These are phyloP conservation scores for Boletus fagicola DNA, from an alignment of 768 basidiomycete genomes.

Conservation along the genomic window DNA sequence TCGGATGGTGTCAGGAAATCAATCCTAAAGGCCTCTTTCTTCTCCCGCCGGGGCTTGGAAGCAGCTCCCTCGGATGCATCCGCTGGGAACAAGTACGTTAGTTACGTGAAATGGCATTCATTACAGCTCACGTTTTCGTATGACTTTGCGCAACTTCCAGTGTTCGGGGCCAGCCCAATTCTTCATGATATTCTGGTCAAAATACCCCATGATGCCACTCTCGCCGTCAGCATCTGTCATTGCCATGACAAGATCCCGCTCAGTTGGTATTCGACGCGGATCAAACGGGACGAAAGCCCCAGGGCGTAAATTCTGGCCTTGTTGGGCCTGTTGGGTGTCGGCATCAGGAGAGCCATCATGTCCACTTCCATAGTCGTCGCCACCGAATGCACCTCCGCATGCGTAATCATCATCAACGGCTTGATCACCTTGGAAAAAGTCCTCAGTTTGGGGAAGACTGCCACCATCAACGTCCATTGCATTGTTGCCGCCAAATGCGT, in stretches of 20 bases:
- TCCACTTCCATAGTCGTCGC: constrained; percentile 41
- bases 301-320: constrained; percentile 36
- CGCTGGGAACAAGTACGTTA: constrained; percentile 29
- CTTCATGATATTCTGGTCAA: constrained; percentile 81
- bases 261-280: constrained; percentile 71
- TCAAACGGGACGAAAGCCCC: constrained; percentile 78
- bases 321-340: constrained; percentile 40
- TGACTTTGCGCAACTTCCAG: constrained; percentile 88
- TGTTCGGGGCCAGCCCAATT: constrained; percentile 99
- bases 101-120: neutral
- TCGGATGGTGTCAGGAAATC: constrained; percentile 67
- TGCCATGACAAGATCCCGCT: constrained; percentile 81
- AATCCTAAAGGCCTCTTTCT: constrained; percentile 80
- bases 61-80: constrained; percentile 53
- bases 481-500: constrained; percentile 23
- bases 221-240: constrained; percentile 70
- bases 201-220: constrained; percentile 74
- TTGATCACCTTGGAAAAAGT: constrained; percentile 68
- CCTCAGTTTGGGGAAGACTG: constrained; percentile 46
- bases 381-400: constrained; percentile 39
- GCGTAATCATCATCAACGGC: constrained; percentile 49
- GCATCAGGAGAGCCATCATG: constrained; percentile 45
- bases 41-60: constrained; percentile 57
- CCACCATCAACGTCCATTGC: constrained; percentile 42
- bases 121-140: constrained; percentile 63